A percentile compares a stretch with the other conserved stretches of the same genome.
Evolutionary conservation across 305 asterid genomes (phyloP).

Genomic region (Fraxinus dipetala): DNA sequence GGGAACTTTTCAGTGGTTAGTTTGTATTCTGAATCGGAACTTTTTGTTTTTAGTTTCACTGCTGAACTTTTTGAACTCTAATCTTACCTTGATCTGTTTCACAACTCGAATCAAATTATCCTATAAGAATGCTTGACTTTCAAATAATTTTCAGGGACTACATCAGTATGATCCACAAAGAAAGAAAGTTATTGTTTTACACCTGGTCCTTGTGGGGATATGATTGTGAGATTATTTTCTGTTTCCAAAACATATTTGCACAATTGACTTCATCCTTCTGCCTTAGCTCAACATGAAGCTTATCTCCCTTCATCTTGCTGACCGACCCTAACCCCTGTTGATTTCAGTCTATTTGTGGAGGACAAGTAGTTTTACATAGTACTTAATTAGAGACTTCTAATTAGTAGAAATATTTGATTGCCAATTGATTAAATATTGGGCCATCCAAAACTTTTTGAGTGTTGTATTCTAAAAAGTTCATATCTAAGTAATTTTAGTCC

Average conservation of each 20-base stretch:
- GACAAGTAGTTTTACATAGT: background rate
- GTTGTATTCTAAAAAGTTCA: background rate
- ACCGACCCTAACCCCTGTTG: background rate
- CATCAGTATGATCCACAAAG: background rate
- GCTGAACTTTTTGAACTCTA: background rate
- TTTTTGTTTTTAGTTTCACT: slow-evolving; percentile 6
- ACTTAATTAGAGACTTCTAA: background rate
- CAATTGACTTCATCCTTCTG: background rate
- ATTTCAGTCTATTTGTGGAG: background rate
- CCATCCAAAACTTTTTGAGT: background rate
- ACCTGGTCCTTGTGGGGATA: background rate
- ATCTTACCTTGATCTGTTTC: background rate
- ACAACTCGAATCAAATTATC: background rate
- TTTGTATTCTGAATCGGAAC: slow-evolving; percentile 12
- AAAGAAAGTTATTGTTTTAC: background rate
- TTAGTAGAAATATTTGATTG: background rate
- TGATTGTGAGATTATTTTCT: background rate
- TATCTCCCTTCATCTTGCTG: background rate
- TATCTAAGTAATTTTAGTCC: background rate
- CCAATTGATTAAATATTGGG: background rate
- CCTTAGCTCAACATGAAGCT: background rate
- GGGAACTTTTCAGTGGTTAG: slow-evolving; percentile 31
- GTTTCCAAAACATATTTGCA: background rate
- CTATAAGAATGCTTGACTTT: background rate
- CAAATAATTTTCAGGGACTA: background rate